Evolutionary conservation across 768 basidiomycete genomes (phyloP), one percentile per base, ranked within the genome.

Genomic region (Rickenella mellea): DNA sequence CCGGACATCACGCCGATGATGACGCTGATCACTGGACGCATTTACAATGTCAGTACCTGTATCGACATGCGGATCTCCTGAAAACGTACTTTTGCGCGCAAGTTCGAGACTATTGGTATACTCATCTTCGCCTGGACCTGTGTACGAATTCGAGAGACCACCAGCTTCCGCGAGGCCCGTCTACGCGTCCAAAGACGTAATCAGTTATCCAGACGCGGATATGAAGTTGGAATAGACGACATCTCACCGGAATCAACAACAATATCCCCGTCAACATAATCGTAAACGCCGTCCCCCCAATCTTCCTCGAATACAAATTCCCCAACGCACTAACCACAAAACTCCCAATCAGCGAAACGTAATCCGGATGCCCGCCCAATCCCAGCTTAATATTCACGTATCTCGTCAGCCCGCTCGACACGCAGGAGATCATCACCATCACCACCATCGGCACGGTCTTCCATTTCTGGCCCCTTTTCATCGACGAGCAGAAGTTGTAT

Each of bases 181-280:
- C n/a, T n/a, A n/a, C n/a, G n/a, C n/a, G n/a, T n/a, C n/a, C n/a
- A n/a, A n/a, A n/a, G n/a, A n/a, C n/a, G n/a, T n/a, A n/a, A n/a
- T n/a, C n/a, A n/a, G n/a, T n/a, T n/a, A n/a, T n/a, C n/a, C n/a
- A n/a, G n/a, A n/a, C n/a, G n/a, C n/a, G n/a, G n/a, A n/a, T n/a
- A n/a, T n/a, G n/a, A n/a, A n/a, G n/a, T n/a, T n/a, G n/a, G n/a
- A n/a, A n/a, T n/a, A n/a, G n/a, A n/a, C n/a, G n/a, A n/a, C n/a
- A n/a, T n/a, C 82, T 58, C 56, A 89, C 87, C 10, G 89, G 89
- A 20, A 92, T 86, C 46, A 91, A 65, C 61, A 92, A 88, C 48
- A 89, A 59, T 5, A 92, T 86, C 28, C 87, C 88, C 20, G 88
- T 84, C 29, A 90, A 85, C 89, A 92, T 92, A 2, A 80, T 80